Evolutionary conservation across 1,284 basidiomycete species (phyloP), one percentile per base, ranked within the genome.

Genomic region (Microstroma glucosiphilum): DNA sequence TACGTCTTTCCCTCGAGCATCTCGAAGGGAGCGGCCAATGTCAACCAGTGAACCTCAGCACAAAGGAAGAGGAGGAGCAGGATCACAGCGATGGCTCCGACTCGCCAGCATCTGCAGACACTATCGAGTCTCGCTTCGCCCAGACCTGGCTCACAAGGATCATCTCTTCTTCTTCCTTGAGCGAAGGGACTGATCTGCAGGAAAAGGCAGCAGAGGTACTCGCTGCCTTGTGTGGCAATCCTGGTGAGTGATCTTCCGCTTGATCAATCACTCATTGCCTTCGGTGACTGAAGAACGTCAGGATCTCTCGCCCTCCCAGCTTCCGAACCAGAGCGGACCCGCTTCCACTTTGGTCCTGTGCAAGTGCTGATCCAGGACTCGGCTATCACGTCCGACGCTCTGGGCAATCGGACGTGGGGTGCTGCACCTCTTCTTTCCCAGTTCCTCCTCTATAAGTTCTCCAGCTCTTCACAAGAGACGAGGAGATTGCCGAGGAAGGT

Each of bases 351-450:
- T 19, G n/a, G 51, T 26, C n/a, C 51, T 6, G 46, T 23, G 46
- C n/a, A 48, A n/a, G 46, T 23, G 23, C 17, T 48, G 51, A 54
- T 54, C 19, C 21, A 26, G 26, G 65, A 64, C n/a, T 26, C 57
- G 21, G 58, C 62, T 9, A 19, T 65, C 25, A 58, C 57, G 11
- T 57, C 59, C 3, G 65, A 67, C 40, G 63, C 65, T 17, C 42
- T 67, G 12, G 65, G 65, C 4, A 48, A 51, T 40, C 43, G 65
- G n/a, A 67, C 65, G 12, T 67, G 65, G 65, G 63, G 65, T 17
- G 54, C 65, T 13, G 65, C 65, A 7, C 63, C 65, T 8, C 58
- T 67, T 8, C 58, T 64, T 6, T 55, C 58, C 6, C 51, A 37
- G 4, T 21, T 56, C 12, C 49, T 67, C 7, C 51, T 67, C 40